Conservation (phyloP, 169 alveolate species). For the Theileria annulata region DNA sequence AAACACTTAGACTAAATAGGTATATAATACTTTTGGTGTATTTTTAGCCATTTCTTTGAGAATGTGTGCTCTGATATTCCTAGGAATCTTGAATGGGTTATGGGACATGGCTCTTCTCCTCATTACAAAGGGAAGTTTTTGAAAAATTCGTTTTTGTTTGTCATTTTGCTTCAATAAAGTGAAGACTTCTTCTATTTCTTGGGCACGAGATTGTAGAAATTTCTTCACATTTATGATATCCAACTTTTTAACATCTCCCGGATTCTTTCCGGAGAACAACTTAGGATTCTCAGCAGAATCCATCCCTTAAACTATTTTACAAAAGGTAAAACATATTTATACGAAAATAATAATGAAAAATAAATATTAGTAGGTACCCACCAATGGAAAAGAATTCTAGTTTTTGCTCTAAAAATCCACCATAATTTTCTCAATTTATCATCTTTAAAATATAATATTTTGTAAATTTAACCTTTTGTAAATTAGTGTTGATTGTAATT, state of each 20-base stretch:
- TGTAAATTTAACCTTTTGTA: not conserved
- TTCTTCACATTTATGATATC: constrained; percentile 62
- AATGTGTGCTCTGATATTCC: constrained; percentile 71
- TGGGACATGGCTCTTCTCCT: constrained; percentile 94
- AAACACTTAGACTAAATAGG: not conserved
- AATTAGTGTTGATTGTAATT: not conserved
- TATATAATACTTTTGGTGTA: constrained; percentile 67
- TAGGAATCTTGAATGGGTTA: constrained; percentile 90
- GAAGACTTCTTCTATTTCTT: constrained; percentile 59
- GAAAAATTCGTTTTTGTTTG: constrained; percentile 78
- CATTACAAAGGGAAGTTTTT: constrained; percentile 85
- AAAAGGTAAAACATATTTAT: not conserved
- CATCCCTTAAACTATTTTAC: constrained; percentile 5
- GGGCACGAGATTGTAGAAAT: constrained; percentile 45
- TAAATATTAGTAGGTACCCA: not conserved
- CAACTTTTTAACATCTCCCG: constrained; percentile 51
- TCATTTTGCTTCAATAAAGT: constrained; percentile 22
- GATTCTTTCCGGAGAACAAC: constrained; percentile 48
- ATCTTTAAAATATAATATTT: not conserved
- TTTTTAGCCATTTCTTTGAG: constrained; percentile 75
- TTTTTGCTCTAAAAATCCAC: not conserved
- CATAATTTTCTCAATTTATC: not conserved
- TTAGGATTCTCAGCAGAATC: constrained; percentile 3
- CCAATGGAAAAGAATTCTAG: not conserved
- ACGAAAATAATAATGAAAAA: not conserved